phyloP scores from a whole-genome alignment of 2,329 filamentous ascomycete genomes.

The Pestalotiopsis sp. region DNA sequence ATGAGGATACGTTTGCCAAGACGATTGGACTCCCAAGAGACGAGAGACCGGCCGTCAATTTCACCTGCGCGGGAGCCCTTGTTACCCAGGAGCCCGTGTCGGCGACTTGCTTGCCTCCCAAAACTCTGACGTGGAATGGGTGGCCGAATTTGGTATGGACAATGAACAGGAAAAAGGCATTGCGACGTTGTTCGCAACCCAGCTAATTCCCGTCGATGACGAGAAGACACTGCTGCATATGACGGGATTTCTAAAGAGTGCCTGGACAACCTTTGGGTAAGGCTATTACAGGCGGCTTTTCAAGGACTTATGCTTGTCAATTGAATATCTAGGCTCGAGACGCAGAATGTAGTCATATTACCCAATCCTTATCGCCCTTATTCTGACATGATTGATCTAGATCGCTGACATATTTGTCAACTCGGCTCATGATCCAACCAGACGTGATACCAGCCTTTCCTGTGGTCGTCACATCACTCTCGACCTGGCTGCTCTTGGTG shows the following conservation, averaged over 20 bases:
- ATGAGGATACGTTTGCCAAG: slow-evolving; percentile 7
- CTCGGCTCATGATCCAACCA: slow-evolving; percentile 14
- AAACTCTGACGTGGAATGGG: slow-evolving; percentile 47
- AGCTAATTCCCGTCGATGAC: slow-evolving; percentile 11
- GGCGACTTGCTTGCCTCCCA: slow-evolving; percentile 36
- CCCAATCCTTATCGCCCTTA: neutral
- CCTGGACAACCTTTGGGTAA: slow-evolving; percentile 10
- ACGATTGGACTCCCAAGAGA: slow-evolving; percentile 29
- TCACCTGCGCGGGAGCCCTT: slow-evolving; percentile 40
- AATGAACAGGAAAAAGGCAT: slow-evolving; percentile 11
- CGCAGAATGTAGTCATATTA: neutral
- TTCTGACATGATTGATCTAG: slow-evolving; percentile 15
- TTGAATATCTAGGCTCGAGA: neutral
- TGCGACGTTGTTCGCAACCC: slow-evolving; percentile 10
- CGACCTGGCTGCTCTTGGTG: neutral
- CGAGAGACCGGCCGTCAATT: slow-evolving; percentile 30
- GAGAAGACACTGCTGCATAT: slow-evolving; percentile 5
- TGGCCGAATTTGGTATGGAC: slow-evolving; percentile 51
- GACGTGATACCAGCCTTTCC: slow-evolving; percentile 1
- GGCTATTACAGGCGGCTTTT: neutral
- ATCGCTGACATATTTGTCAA: slow-evolving; percentile 10
- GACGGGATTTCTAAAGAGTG: neutral
- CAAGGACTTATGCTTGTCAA: neutral
- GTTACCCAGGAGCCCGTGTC: slow-evolving; percentile 43
- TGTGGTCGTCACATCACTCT: neutral